Evolutionary conservation across 768 basidiomycete genomes (phyloP).

Genomic region (Auricularia sp.): DNA sequence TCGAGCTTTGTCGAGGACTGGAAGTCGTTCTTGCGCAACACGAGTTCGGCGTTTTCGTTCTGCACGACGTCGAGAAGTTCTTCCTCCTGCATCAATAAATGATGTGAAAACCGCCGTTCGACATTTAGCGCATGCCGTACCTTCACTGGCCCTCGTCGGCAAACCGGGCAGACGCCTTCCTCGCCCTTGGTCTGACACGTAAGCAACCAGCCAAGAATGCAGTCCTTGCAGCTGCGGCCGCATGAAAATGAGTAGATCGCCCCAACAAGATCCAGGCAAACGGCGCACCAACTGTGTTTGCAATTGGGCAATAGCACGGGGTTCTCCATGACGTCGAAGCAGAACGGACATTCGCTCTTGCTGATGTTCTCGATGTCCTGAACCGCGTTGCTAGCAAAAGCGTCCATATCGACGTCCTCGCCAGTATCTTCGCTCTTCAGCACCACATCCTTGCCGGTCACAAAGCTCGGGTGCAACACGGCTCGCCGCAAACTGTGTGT

Average conservation of each 20-base stretch:
- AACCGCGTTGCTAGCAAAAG: slow-evolving; percentile 46
- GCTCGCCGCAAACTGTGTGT: slow-evolving; percentile 68
- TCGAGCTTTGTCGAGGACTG: slow-evolving; percentile 85
- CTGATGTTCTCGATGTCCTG: slow-evolving; percentile 25
- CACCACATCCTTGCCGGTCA: slow-evolving; percentile 41
- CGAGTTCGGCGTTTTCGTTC: slow-evolving; percentile 28
- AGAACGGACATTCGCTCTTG: slow-evolving; percentile 64
- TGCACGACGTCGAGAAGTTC: slow-evolving; percentile 15
- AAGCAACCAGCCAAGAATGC: slow-evolving; percentile 65
- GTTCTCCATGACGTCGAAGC: slow-evolving; percentile 66
- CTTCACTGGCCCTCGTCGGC: slow-evolving; percentile 56
- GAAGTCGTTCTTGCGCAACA: slow-evolving; percentile 72
- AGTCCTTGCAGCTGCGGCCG: slow-evolving; percentile 71
- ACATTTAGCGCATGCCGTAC: slow-evolving; percentile 19
- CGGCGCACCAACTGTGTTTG: slow-evolving; percentile 61
- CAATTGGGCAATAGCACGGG: slow-evolving; percentile 65
- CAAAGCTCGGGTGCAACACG: slow-evolving; percentile 82
- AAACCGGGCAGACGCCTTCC: slow-evolving; percentile 70
- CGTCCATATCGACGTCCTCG: slow-evolving; percentile 42
- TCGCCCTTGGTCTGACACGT: slow-evolving; percentile 60
- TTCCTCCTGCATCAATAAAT: slow-evolving; percentile 16
- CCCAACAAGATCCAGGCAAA: background rate
- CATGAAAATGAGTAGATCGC: slow-evolving; percentile 1
- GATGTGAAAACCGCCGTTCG: background rate
- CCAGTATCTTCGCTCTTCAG: slow-evolving; percentile 20